Evolutionary conservation across 805 yeast species (phyloP), one percentile per base, ranked within the genome.

Genomic region (Naumovozyma castellii): DNA sequence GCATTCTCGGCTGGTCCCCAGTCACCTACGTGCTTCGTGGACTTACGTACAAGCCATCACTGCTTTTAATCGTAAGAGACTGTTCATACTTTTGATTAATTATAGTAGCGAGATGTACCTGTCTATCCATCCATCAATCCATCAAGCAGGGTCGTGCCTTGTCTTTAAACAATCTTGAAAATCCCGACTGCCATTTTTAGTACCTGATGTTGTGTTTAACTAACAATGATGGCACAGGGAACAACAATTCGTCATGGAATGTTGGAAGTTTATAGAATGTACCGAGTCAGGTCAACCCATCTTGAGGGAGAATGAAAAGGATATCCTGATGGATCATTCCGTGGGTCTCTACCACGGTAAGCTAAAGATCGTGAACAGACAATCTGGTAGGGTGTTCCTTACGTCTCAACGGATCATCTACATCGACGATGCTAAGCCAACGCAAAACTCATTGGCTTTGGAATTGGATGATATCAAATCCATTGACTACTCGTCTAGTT

Each of bases 281-380:
- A 59, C 66, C 3, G 48, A 63, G 1, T 66, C 71, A 2, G 65
- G 63, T 1, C 56, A 67, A 27, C 71, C 71, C 2, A 49, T 62
- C 0, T 47, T 67, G 5, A 42, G 69, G 27, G 69, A 65, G 36
- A 57, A 51, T 33, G 88, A 81, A 51, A 61, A 64, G 29, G 78
- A 75, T 46, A 57, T 78, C 2, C 53, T 67, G 2, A 74, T 79
- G 1, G 76, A 70, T 42, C 69, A 67, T 38, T 61, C 66, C 16
- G 72, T 84, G 1, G 96, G 96, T 0, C 58, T 88, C 3, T 88
- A 88, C 54, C 88, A 82, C 50, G 94, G 86, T 17, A 76, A 76
- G 42, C 65, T 66, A 43, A 84, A 84, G 62, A 71, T 84, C 18
- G 38, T 63, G 2, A 66, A 73, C 22, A 73, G 78, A 45, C 94